Conservation (phyloP, 352 stramenopile species). For the Saprolegnia parasitica region DNA sequence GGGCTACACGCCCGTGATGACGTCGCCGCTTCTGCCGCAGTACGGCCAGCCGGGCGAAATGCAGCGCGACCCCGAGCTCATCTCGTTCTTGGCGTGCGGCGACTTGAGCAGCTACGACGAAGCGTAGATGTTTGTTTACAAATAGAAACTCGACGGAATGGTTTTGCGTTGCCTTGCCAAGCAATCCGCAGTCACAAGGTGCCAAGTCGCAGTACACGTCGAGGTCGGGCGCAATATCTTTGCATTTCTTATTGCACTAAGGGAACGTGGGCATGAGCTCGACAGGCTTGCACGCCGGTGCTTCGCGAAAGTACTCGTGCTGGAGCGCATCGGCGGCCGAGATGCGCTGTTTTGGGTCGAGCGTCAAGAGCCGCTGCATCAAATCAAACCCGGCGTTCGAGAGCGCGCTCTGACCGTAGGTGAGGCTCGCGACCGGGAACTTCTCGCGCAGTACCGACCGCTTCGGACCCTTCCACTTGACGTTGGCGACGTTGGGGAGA, state of each 20-base stretch:
- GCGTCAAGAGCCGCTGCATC: constrained; percentile 53
- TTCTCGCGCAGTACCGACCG: constrained; percentile 67
- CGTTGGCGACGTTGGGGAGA: constrained; percentile 54
- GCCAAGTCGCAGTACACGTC: neutral
- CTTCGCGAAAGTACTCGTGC: constrained; percentile 79
- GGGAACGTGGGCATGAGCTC: constrained; percentile 81
- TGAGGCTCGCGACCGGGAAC: constrained; percentile 65
- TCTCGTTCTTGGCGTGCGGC: constrained; percentile 90
- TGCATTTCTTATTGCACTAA: constrained; percentile 10
- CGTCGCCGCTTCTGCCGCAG: constrained; percentile 60
- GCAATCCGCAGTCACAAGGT: too few species aligned
- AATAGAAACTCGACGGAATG: neutral
- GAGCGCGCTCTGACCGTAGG: constrained; percentile 46
- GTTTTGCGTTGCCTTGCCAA: neutral
- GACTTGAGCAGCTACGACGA: constrained; percentile 91
- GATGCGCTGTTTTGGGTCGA: constrained; percentile 70
- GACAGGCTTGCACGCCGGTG: constrained; percentile 52
- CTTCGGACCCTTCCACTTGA: constrained; percentile 66
- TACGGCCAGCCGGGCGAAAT: constrained; percentile 52
- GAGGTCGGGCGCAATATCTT: neutral
- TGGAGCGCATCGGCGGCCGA: constrained; percentile 69
- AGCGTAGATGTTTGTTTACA: constrained; percentile 50
- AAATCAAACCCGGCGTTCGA: constrained; percentile 76
- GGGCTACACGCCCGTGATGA: constrained; percentile 83
- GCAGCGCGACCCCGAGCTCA: constrained; percentile 55